These are phyloP conservation scores for Monascus purpureus DNA, from an alignment of 495 filamentous ascomycete genomes.

Conservation along the genomic window DNA sequence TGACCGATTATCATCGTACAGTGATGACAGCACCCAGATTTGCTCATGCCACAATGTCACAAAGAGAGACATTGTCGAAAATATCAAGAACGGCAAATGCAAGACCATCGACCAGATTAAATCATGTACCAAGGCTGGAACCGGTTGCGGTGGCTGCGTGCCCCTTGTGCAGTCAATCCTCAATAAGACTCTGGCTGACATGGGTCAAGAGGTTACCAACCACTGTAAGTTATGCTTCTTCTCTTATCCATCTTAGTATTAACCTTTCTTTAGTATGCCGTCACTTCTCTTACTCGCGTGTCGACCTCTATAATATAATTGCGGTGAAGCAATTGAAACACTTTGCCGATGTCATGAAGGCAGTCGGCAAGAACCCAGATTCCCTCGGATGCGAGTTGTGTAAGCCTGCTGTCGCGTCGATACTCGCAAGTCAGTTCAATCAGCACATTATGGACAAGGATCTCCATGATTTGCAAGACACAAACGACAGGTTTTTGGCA, in stretches of 20 bases:
- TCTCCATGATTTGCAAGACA: conserved; percentile 76
- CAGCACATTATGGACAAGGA: conserved; percentile 67
- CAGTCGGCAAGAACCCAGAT: conserved; percentile 56
- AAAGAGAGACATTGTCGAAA: conserved; percentile 66
- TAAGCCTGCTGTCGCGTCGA: conserved; percentile 77
- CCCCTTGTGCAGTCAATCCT: conserved; percentile 87
- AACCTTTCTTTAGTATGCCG: conserved; percentile 43
- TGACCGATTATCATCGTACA: conserved; percentile 27
- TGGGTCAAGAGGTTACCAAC: conserved; percentile 87
- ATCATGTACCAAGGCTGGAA: conserved; percentile 88
- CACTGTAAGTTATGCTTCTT: conserved; percentile 31
- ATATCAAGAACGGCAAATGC: conserved; percentile 69
- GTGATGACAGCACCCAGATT: conserved; percentile 75
- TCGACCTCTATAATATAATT: conserved; percentile 83
- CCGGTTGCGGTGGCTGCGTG: conserved; percentile 90
- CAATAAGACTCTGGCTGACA: conserved; percentile 78
- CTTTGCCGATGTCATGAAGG: conserved; percentile 69
- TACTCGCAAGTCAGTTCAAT: conserved; percentile 77
- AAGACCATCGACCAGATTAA: conserved; percentile 81
- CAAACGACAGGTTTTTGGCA: conserved; percentile 84
- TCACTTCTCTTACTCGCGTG: conserved; percentile 78
- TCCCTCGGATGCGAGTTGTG: conserved; percentile 86
- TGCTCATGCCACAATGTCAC: conserved; percentile 95
- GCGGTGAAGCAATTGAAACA: conserved; percentile 67
- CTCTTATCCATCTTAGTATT: conserved; percentile 1